Base-by-base conservation (phyloP, 2,329 filamentous ascomycete genomes). In the Diplodia sapinea region DNA sequence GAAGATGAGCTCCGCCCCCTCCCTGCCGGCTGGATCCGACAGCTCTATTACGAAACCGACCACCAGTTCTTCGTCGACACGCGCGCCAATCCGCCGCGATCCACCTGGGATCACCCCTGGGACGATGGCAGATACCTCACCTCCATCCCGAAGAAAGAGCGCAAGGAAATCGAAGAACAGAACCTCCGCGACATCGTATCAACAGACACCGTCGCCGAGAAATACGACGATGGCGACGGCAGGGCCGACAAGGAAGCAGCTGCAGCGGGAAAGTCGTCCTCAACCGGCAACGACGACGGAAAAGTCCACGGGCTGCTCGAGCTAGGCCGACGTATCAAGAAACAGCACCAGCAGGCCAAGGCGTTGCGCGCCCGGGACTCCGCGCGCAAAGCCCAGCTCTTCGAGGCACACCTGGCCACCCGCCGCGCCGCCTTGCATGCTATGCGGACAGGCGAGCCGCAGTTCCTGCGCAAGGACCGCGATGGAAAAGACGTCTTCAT, bases 61-160 rank as follows among this genome's bases (percentile, higher is more conserved):
- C 87, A 89, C 72, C 86, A 88, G 72, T 89, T 88, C 82, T 89
- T 87, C 76, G 86, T 89, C 72, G 84, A 89, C 75, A 88, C 85
- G 1, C 82, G 72, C 36, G 75, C 79, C 33, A 76, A 82, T 13
- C 86, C 86, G 0, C 86, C 86, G 0, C 82, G 85, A 56, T 84
- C 83, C 67, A 87, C 86, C 71, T 89, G 87, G 87, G 81, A 83
- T 54, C 87, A 89, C 72, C 87, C 87, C 0, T 85, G 87, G 74
- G 87, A 89, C 72, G 87, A 88, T 72, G 81, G 84, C 1, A 71
- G 82, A 62, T 88, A 84, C 73, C 77, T 89, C 31, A 72, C 72
- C 36, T 82, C 81, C 0, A 78, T 89, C 0, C 74, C 81, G 0
- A 74, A 80, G 0, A 76, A 81, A 61, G 85, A 88, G 71, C 80